Base-by-base conservation (phyloP, 164 flowering plant genomes). In the Aristolochia fimbriata region DNA sequence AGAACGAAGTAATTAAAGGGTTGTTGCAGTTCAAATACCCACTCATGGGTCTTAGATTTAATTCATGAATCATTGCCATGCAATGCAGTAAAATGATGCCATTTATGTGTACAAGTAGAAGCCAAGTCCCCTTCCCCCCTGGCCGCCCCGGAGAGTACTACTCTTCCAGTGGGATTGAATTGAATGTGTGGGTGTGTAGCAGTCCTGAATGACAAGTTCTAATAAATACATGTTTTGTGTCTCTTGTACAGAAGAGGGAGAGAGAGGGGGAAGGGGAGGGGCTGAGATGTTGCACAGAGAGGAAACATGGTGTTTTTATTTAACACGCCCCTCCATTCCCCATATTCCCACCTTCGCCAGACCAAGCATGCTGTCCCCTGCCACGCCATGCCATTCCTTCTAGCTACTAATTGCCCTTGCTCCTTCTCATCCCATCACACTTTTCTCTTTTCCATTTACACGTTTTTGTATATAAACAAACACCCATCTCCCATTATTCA, bases 281-380 rank as follows among this genome's bases (percentile, higher is more conserved):
- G 24, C 61, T 27, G 7, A 78, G 47, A 58, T 83, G 89, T 71
- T 79, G 66, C 59, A 65, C 66, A 46, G 78, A 57, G 62, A 75
- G 89, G 89, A 82, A 80, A 82, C 89, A 63, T 69, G 57, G 27
- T 30, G 67, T 76, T 71, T 72, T 77, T 65, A 74, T 73, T 69
- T 52, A 70, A 70, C 67, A 55, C 71, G 59, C 64, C 73, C 73
- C 62, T 65, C 75, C 76, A 69, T 68, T 66, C 74, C 79, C 68
- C 71, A 61, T 63, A 62, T 69, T 65, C 64, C 71, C 74, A 59
- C 58, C 67, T 62, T 73, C 65, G 16, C 65, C 59, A 53, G 55
- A 61, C 68, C 67, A 71, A 72, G 76, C 87, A 80, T 78, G 78
- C 76, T 78, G 65, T 73, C 74, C 45, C 58, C 75, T 65, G 75